Base-by-base conservation (phyloP, 768 basidiomycete genomes). In the Hebeloma cylindrosporum region DNA sequence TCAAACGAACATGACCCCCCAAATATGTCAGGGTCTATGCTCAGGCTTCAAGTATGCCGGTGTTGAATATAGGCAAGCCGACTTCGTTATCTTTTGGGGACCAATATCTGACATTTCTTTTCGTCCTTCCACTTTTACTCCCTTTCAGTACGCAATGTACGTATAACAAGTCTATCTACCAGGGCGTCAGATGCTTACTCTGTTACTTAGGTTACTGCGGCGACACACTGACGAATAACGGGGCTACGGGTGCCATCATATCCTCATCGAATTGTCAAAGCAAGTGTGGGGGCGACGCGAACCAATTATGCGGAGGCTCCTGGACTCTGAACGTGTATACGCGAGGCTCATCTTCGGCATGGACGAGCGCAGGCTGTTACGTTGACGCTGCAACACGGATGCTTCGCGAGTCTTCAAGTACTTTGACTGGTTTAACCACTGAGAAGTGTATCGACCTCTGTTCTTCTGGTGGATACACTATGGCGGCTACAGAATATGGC, bases 401-500 rank as follows among this genome's bases (percentile, higher is more conserved):
- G 36, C 61, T 71, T 7, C 62, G 62, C 23, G 56, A 54, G 11
- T 55, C 53, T 1, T 38, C 38, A 14, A 44, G 30, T 10, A 42
- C 51, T 14, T 52, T 53, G 18, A 27, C 45, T 5, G 56, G 54
- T 7, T 66, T 69, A 63, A 69, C 68, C 7, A 57, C 57, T 0
- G 59, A 63, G 11, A 53, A 26, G 25, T 70, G 68, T 40, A 60
- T 60, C 8, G 42, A 33, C 7, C 48, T 57, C 20, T 71, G 68
- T 39, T 44, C 59, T 4, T 38, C 40, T 13, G 54, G 42, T 17
- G 63, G 66, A 1, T 65, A 54, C 38, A 58, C 50, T 9, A 59
- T 68, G 43, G 70, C 70, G 23, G 70, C 60, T 9, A 60, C 63
- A 6, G 64, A 70, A 37, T 58, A 64, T 40, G 67, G 66, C 3